Percentiles rank a stretch among this genome's conserved stretches.
Conservation (phyloP, 176 grass and related monocot species). For the Zizania latifolia region DNA sequence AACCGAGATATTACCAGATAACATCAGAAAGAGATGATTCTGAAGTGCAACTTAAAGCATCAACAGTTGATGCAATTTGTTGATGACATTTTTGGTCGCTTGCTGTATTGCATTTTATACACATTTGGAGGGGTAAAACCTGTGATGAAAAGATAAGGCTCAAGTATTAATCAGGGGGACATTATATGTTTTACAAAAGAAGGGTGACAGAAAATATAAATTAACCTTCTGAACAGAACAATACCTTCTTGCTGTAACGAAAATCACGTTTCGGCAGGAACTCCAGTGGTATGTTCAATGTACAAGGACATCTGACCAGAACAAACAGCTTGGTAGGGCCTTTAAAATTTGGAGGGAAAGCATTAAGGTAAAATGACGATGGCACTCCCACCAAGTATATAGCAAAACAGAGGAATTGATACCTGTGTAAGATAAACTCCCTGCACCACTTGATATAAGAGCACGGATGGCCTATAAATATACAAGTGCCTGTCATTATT, state of each 20-base stretch:
- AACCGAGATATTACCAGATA: constrained; percentile 63
- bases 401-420: constrained; percentile 12
- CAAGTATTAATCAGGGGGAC: neutral
- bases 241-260: constrained; percentile 79
- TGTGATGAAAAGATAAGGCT: constrained; percentile 24
- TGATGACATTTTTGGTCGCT: constrained; percentile 24
- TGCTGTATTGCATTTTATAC: constrained; percentile 61
- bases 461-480: constrained; percentile 68
- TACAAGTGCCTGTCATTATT: constrained; percentile 14
- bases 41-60: constrained; percentile 22
- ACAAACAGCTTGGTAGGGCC: constrained; percentile 85
- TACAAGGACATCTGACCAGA: constrained; percentile 59
- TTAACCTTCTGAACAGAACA: constrained; percentile 2
- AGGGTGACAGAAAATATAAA: neutral
- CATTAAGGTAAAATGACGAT: constrained; percentile 4
- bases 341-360: constrained; percentile 27
- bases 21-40: constrained; percentile 44
- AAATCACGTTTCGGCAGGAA: constrained; percentile 94
- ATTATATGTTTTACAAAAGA: neutral
- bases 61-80: constrained; percentile 8
- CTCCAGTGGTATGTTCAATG: constrained; percentile 65
- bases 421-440: constrained; percentile 76
- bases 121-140: constrained; percentile 57
- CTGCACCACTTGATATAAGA: constrained; percentile 80
- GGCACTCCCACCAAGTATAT: constrained; percentile 1